Conservation (phyloP, 2,329 filamentous ascomycete species). For the Alternaria tenuissima region DNA sequence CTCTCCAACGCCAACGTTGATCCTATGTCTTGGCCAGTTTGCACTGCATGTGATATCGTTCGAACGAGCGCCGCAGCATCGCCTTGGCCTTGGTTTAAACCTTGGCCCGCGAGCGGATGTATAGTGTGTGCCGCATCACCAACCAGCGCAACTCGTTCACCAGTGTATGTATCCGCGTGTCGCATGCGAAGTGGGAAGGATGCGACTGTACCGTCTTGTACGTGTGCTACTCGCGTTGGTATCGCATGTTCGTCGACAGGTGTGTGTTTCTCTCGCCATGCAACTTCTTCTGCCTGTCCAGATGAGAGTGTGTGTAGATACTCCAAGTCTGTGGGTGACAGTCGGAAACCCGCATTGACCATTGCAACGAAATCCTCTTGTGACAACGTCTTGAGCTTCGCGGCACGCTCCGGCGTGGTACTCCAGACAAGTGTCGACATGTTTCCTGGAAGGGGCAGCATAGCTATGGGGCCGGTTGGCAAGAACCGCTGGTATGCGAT, state of each 20-base stretch:
- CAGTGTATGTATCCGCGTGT: slow-evolving; percentile 92
- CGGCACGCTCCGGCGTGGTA: slow-evolving; percentile 81
- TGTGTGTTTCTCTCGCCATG: slow-evolving; percentile 83
- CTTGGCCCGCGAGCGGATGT: slow-evolving; percentile 93
- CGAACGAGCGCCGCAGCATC: slow-evolving; percentile 82
- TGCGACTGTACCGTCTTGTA: slow-evolving; percentile 82
- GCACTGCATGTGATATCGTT: slow-evolving; percentile 77
- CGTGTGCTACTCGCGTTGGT: slow-evolving; percentile 71
- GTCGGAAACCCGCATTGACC: slow-evolving; percentile 92
- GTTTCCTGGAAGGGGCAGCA: slow-evolving; percentile 87
- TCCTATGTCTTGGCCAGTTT: slow-evolving; percentile 88
- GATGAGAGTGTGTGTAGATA: slow-evolving; percentile 75
- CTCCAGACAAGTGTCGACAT: slow-evolving; percentile 93
- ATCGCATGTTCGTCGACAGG: slow-evolving; percentile 56
- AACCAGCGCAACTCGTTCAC: slow-evolving; percentile 87
- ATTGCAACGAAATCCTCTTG: slow-evolving; percentile 79
- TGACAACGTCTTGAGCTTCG: slow-evolving; percentile 78
- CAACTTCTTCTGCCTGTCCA: slow-evolving; percentile 73
- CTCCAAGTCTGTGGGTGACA: slow-evolving; percentile 78
- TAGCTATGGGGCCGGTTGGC: slow-evolving; percentile 87
- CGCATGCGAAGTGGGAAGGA: slow-evolving; percentile 91
- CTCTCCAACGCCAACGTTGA: slow-evolving; percentile 77
- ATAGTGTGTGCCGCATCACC: slow-evolving; percentile 96
- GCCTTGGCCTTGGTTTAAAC: slow-evolving; percentile 89
- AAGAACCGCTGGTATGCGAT: slow-evolving; percentile 96